Percentiles rank a stretch among this genome's conserved stretches.
phyloP scores from a whole-genome alignment of 2,329 filamentous ascomycete species.

The Rachicladosporium sp. region DNA sequence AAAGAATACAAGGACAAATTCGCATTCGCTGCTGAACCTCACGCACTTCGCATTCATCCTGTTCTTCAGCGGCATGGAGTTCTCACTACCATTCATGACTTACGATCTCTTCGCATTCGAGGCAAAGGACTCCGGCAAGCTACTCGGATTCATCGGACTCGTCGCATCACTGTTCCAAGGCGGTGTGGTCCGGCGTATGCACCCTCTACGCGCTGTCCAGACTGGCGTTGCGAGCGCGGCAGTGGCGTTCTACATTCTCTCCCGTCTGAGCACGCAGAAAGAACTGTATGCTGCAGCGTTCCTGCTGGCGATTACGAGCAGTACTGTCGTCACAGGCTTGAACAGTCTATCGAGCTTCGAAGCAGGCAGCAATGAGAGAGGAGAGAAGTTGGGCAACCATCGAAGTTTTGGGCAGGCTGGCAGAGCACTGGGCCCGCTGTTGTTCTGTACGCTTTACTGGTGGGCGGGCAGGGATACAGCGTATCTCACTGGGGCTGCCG shows the following conservation, averaged over 20 bases:
- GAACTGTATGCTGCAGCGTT: constrained; percentile 73
- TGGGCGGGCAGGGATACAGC: constrained; percentile 86
- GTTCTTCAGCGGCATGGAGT: constrained; percentile 97
- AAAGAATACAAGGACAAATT: constrained; percentile 54
- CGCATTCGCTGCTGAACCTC: constrained; percentile 66
- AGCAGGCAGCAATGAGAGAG: constrained; percentile 65
- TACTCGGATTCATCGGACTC: constrained; percentile 84
- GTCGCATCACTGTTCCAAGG: constrained; percentile 88
- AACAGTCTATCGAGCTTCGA: constrained; percentile 90
- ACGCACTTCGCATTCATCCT: constrained; percentile 86
- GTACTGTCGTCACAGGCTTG: constrained; percentile 85
- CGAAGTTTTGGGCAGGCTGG: constrained; percentile 75
- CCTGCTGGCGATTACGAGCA: constrained; percentile 76
- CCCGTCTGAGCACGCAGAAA: constrained; percentile 52
- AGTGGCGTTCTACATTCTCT: constrained; percentile 67
- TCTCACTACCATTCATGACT: constrained; percentile 93
- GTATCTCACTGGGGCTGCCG: constrained; percentile 67
- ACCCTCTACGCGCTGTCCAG: constrained; percentile 68
- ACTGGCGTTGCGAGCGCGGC: constrained; percentile 68
- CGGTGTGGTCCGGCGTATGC: constrained; percentile 72
- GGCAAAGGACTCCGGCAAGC: constrained; percentile 65
- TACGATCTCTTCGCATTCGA: constrained; percentile 82
- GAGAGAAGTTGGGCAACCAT: constrained; percentile 74
- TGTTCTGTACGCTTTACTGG: constrained; percentile 96
- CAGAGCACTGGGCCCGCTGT: constrained; percentile 69